Percentiles rank a stretch among this genome's conserved stretches.
These are phyloP conservation scores for Gentiana macrophylla DNA, from an alignment of 257 asterid species.

Conservation along the genomic window DNA sequence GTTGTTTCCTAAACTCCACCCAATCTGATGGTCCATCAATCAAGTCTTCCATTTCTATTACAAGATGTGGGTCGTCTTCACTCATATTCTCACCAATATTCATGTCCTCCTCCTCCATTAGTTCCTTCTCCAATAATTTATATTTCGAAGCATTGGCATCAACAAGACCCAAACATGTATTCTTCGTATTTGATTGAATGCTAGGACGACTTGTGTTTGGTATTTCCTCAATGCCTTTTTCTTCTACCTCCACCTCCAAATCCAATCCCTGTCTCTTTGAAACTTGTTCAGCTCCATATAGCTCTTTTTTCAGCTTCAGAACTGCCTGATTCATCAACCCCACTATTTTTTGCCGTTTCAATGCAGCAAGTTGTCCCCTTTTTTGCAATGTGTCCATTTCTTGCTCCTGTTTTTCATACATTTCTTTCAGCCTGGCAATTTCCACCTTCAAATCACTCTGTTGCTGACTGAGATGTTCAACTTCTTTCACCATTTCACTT, in stretches of 20 bases:
- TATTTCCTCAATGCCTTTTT: neutral
- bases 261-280: neutral
- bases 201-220: neutral
- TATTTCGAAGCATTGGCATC: neutral
- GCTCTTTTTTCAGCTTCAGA: conserved; percentile 2
- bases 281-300: neutral
- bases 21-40: conserved; percentile 15
- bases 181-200: neutral
- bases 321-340: conserved; percentile 8
- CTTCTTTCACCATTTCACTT: conserved; percentile 14
- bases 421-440: conserved; percentile 17
- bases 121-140: conserved; percentile 10
- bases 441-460: conserved; percentile 15
- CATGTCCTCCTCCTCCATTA: conserved; percentile 10
- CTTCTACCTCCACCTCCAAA: neutral
- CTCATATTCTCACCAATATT: neutral
- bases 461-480: conserved; percentile 16
- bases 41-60: conserved; percentile 9
- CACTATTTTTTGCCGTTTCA: conserved; percentile 11
- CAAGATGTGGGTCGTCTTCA: neutral
- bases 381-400: conserved; percentile 14
- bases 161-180: neutral
- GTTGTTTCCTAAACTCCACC: conserved; percentile 5
- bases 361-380: conserved; percentile 3
- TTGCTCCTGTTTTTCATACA: conserved; percentile 15